A percentile compares a stretch with the other conserved stretches of the same genome.
Conservation (phyloP, 139 green algal genomes). For the Micromonas pusilla region DNA sequence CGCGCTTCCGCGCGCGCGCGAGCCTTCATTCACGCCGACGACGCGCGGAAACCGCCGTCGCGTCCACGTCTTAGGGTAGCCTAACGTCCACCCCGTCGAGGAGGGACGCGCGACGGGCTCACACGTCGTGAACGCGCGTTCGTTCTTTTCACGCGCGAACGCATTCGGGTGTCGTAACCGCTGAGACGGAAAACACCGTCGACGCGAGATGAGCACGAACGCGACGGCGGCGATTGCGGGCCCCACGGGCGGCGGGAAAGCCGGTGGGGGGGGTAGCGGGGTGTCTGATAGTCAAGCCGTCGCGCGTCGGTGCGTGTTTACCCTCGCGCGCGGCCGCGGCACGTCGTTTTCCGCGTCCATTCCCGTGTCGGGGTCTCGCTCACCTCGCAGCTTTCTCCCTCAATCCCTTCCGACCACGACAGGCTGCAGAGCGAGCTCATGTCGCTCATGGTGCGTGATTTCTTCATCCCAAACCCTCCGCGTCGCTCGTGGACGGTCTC, state of each 20-base stretch:
- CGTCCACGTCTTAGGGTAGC: too few species aligned
- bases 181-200: too few species aligned
- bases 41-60: too few species aligned
- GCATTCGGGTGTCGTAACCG: too few species aligned
- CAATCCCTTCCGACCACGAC: not conserved
- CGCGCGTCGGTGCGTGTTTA: not conserved
- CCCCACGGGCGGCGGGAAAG: not conserved
- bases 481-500: too few species aligned
- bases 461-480: not conserved
- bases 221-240: not conserved
- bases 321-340: not conserved
- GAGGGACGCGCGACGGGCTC: too few species aligned
- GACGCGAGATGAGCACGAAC: not conserved
- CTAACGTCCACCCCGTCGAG: too few species aligned
- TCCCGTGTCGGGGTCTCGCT: not conserved
- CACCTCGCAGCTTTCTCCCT: not conserved
- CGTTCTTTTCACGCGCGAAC: too few species aligned
- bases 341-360: not conserved
- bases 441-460: slow-evolving; percentile 10
- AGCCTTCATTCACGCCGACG: too few species aligned
- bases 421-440: slow-evolving; percentile 35
- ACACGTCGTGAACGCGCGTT: too few species aligned
- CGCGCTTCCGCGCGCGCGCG: too few species aligned
- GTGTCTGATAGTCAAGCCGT: not conserved
- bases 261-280: not conserved